Conservation (phyloP, 148 eudicot species). For the Amaranthus cruentus region DNA sequence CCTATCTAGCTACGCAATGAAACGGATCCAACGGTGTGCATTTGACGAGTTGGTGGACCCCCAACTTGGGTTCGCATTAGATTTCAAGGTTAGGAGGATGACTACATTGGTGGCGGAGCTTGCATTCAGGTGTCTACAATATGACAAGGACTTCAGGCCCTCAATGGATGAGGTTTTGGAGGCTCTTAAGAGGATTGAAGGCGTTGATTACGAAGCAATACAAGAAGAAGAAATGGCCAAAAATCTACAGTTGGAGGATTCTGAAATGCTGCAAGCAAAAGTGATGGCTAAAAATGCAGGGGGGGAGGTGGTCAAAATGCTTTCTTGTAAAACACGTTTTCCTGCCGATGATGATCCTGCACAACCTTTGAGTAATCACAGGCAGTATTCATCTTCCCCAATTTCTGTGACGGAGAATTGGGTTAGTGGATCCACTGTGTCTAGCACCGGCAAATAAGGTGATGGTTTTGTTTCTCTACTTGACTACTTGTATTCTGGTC, state of each 20-base stretch:
- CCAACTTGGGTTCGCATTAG: slow-evolving; percentile 4
- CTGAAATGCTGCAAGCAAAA: neutral
- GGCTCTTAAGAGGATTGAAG: slow-evolving; percentile 4
- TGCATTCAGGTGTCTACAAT: slow-evolving; percentile 14
- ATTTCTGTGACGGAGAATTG: slow-evolving; percentile 16
- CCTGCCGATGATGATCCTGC: slow-evolving; percentile 1
- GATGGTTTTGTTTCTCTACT: neutral
- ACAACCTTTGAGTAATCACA: slow-evolving; percentile 3
- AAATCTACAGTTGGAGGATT: neutral
- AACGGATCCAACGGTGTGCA: slow-evolving; percentile 5
- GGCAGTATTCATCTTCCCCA: slow-evolving; percentile 4
- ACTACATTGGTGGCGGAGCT: slow-evolving; percentile 11
- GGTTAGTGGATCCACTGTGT: slow-evolving; percentile 15
- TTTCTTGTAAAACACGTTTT: neutral
- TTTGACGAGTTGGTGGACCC: slow-evolving; percentile 17
- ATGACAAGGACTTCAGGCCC: slow-evolving; percentile 13
- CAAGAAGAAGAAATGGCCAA: neutral
- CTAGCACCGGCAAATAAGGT: neutral
- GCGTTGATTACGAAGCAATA: slow-evolving; percentile 9
- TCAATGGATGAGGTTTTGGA: slow-evolving; percentile 16
- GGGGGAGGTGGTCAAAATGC: neutral
- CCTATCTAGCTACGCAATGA: slow-evolving; percentile 11
- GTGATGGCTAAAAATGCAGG: neutral
- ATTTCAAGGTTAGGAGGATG: slow-evolving; percentile 14
- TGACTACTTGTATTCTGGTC: too few species aligned